Percentiles rank a stretch among this genome's conserved stretches.
Conservation (phyloP, 202 grass and related monocot species). For the Hordeum pubiflorum region DNA sequence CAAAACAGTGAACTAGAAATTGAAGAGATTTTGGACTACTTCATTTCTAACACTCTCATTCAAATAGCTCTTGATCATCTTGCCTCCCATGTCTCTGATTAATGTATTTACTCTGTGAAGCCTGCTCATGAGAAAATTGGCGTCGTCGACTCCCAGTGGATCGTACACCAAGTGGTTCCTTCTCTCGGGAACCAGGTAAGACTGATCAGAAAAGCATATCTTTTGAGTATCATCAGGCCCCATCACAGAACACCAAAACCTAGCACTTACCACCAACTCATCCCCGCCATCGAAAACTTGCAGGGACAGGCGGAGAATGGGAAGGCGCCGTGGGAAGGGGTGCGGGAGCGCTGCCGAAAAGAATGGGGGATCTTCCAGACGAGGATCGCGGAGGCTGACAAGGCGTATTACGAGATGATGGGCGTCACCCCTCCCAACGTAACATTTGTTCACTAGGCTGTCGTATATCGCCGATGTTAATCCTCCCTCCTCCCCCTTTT, state of each 20-base stretch:
- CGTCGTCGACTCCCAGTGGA: slow-evolving; percentile 98
- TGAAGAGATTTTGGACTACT: neutral
- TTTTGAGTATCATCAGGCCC: neutral
- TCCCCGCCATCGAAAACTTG: slow-evolving; percentile 7
- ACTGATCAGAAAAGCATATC: neutral
- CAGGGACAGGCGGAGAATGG: slow-evolving; percentile 67
- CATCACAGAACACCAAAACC: neutral
- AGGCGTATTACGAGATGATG: slow-evolving; percentile 63
- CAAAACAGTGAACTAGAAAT: neutral
- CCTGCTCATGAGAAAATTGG: slow-evolving; percentile 92
- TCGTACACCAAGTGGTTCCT: slow-evolving; percentile 83
- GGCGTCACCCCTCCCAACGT: slow-evolving; percentile 46
- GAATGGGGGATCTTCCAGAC: slow-evolving; percentile 82
- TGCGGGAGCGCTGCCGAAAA: slow-evolving; percentile 66
- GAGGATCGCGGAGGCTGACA: slow-evolving; percentile 78
- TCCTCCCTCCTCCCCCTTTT: neutral
- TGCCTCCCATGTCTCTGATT: neutral
- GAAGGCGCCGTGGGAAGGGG: slow-evolving; percentile 80
- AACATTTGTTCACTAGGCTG: slow-evolving; percentile 45
- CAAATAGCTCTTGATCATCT: neutral
- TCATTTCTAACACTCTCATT: neutral
- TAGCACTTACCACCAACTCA: neutral
- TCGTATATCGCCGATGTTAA: slow-evolving; percentile 16
- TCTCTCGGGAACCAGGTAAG: slow-evolving; percentile 90
- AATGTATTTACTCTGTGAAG: slow-evolving; percentile 37